Evolutionary conservation across 176 grass and related monocot genomes (phyloP), one percentile per base, ranked within the genome.

Genomic region (Aegilops sharonensis): DNA sequence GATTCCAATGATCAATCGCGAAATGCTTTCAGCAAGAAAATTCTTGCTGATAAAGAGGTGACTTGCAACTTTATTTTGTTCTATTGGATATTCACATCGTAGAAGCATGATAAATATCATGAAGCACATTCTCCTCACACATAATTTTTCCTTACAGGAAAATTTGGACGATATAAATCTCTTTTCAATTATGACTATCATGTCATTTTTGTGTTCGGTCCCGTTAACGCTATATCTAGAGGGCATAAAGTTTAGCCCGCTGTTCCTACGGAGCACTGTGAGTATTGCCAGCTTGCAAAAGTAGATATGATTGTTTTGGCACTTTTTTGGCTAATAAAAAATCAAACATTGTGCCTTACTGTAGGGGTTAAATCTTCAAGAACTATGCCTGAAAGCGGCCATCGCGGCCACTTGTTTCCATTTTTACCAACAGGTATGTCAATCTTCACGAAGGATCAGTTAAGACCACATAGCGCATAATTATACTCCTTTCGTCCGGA

Each of bases 161-260:
- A 90, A 72, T 60, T 79, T 98, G 48, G 94, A 94, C 79, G 90
- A 96, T 30, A 92, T 96, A 88, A 98, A 96, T 62, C 88, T 94
- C 50, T 98, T 98, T 83, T 98, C 97, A 1, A 90, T 98, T 84
- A 94, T 98, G 72, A 98, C 93, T 39, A 54, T 98, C 48, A 89
- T 95, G 91, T 93, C 96, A 67, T 95, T 98, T 90, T 86, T 98
- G 66, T 80, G 95, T 42, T 92, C 90, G 4, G 69, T 63, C 47
- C 91, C 87, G 18, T 50, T 93, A 61, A 95, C 86, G 78, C 15
- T 98, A 36, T 95, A 54, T 83, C 52, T 92, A 23, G 94, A 98
- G 78, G 94, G 97, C 39, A 78, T 95, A 79, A 92, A 92, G 72
- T 89, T 95, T 86, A 88, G 84, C 61, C 93, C 94, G 29, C 90